Evolutionary conservation across 106 monocot species (phyloP), one percentile per base, ranked within the genome.

Genomic region (Allium fistulosum): DNA sequence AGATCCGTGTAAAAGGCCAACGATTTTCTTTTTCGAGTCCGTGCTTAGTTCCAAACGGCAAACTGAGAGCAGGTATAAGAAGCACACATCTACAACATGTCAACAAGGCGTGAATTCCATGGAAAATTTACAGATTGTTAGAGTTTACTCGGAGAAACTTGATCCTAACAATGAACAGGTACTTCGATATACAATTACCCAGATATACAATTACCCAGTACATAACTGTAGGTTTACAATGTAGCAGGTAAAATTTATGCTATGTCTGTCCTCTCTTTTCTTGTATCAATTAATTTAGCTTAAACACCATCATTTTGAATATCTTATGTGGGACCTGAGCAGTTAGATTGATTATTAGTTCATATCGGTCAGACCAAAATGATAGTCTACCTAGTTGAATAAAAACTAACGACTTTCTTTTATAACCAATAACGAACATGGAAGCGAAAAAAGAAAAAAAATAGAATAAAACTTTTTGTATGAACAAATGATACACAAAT

Each of bases 1-100:
- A 67, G 91, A 91, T 48, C 79, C 81, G 17, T 95, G 95, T 69
- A 73, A 80, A 79, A 79, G 85, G 71, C 87, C 84, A 9, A 75
- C 63, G 15, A 52, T 86, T 70, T 95, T 85, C 80, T 88, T 86
- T 70, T 53, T 95, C 17, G 75, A 85, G 45, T 78, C 49, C 64
- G 71, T 84, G 9, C 10, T 26, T 63, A 65, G 61, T 9, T 53
- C 62, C 28, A 48, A 59, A 7, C 15, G 50, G 74, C 70, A 69
- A 53, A 82, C 75, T 8, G 61, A 77, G 26, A 85, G 82, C 74
- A 82, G n/a, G 63, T 90, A 94, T 49, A 80, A 59, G 17, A 81
- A 82, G 61, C 51, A 75, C 67, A 11, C 22, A 18, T 18, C 56
- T 52, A 63, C 51, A 67, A 80, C 71, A 61, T 95, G 95, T 65